These are phyloP conservation scores for Trichoderma sp. DNA, from an alignment of 2,329 filamentous ascomycete species.

Conservation along the genomic window DNA sequence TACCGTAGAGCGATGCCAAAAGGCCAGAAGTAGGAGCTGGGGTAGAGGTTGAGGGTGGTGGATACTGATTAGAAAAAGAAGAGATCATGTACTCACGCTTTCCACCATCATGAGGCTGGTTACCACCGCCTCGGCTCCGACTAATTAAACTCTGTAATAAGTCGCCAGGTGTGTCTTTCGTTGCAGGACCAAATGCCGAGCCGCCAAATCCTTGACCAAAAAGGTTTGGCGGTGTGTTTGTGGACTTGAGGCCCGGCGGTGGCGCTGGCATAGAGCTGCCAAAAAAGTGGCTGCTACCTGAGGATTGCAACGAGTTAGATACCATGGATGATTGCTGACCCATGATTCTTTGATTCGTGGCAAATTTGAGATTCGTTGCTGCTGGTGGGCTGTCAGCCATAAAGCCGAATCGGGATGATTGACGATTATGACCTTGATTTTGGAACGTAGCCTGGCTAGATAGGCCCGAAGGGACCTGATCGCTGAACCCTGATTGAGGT, in stretches of 20 bases:
- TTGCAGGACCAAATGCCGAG: slow-evolving; percentile 62
- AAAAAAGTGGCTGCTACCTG: slow-evolving; percentile 71
- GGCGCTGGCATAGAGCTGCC: slow-evolving; percentile 84
- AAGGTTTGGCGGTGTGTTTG: slow-evolving; percentile 90
- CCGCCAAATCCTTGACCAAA: slow-evolving; percentile 88
- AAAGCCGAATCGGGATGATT: slow-evolving; percentile 86
- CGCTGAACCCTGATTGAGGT: slow-evolving; percentile 57
- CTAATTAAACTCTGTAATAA: slow-evolving; percentile 81
- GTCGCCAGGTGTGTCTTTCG: slow-evolving; percentile 65
- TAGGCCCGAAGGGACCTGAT: slow-evolving; percentile 60
- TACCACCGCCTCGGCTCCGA: slow-evolving; percentile 63
- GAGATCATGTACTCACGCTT: slow-evolving; percentile 99
- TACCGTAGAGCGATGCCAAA: slow-evolving; percentile 87
- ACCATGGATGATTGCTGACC: slow-evolving; percentile 87
- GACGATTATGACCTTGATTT: slow-evolving; percentile 69
- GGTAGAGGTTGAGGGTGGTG: slow-evolving; percentile 75
- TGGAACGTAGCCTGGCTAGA: slow-evolving; percentile 52
- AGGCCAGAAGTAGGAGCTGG: slow-evolving; percentile 87
- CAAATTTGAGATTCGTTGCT: slow-evolving; percentile 64
- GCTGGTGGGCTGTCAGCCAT: slow-evolving; percentile 65
- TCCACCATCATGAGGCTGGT: slow-evolving; percentile 76
- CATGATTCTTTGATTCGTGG: slow-evolving; percentile 77
- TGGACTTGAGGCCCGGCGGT: slow-evolving; percentile 91
- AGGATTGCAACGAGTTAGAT: slow-evolving; percentile 61
- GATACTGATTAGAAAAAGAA: slow-evolving; percentile 86